Evolutionary conservation across 139 green algal species (phyloP).

Genomic region (Auxenochlorella protothecoides): DNA sequence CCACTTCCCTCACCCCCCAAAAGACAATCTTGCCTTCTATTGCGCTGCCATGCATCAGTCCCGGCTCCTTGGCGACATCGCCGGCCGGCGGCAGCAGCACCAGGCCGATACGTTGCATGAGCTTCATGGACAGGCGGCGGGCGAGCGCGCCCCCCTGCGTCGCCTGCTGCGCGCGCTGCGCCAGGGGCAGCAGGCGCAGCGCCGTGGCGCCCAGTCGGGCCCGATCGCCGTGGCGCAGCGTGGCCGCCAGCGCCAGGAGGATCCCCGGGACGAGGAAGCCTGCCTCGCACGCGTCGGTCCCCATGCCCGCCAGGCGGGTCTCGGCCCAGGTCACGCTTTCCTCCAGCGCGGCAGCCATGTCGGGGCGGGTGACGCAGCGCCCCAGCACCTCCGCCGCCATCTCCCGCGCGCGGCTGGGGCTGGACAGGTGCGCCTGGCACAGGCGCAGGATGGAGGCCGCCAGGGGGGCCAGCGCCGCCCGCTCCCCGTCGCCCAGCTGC

Average conservation of each 20-base stretch:
- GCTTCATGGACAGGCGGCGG: slow-evolving; percentile 44
- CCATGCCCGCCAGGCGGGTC: too few species aligned
- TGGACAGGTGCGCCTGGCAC: slow-evolving; percentile 49
- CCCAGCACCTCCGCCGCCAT: slow-evolving; percentile 75
- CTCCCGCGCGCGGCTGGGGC: slow-evolving; percentile 56
- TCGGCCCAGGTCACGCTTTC: slow-evolving; percentile 61
- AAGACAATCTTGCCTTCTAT: too few species aligned
- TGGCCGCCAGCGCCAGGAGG: too few species aligned
- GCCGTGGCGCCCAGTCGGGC: too few species aligned
- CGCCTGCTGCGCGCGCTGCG: too few species aligned
- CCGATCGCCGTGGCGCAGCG: too few species aligned
- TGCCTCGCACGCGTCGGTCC: neutral
- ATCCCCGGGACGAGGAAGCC: neutral
- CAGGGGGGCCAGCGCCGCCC: slow-evolving; percentile 1
- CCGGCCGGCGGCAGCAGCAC: slow-evolving; percentile 51
- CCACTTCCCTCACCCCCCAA: too few species aligned
- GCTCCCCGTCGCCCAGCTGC: neutral
- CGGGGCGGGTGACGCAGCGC: slow-evolving; percentile 75
- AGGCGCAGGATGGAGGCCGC: slow-evolving; percentile 45
- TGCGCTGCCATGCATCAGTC: too few species aligned
- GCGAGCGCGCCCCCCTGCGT: too few species aligned
- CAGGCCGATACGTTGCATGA: slow-evolving; percentile 67
- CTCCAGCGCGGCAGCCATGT: slow-evolving; percentile 56
- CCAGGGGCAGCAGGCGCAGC: too few species aligned
- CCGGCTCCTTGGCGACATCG: too few species aligned